These are phyloP conservation scores for Arabidopsis thaliana DNA, from an alignment of 345 rosid genomes.

Conservation along the genomic window TAIR10.1 NC_003074.8:804001-804500, in stretches of 20 bases:
- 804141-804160: slow-evolving; percentile 87
- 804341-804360: slow-evolving; percentile 97
- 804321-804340: slow-evolving; percentile 94
- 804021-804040: slow-evolving; percentile 16
- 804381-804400: slow-evolving; percentile 73
- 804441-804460: slow-evolving; percentile 90
- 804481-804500: slow-evolving; percentile 65
- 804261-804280: slow-evolving; percentile 23
- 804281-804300: slow-evolving; percentile 33
- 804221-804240: slow-evolving; percentile 22
- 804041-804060: slow-evolving; percentile 3
- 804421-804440: slow-evolving; percentile 76
- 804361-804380: slow-evolving; percentile 85
- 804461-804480: slow-evolving; percentile 88
- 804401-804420: slow-evolving; percentile 70
- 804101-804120: slow-evolving; percentile 72
- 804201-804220: slow-evolving; percentile 11
- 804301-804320: slow-evolving; percentile 44
- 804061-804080: slow-evolving; percentile 12
- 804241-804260: slow-evolving; percentile 28
- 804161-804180: slow-evolving; percentile 74
- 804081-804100: slow-evolving; percentile 29
- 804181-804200: slow-evolving; percentile 25
- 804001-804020: slow-evolving; percentile 18
- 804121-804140: slow-evolving; percentile 87